Evolutionary conservation across 2,329 filamentous ascomycete genomes (phyloP).

Genomic region (Fusarium setosum): DNA sequence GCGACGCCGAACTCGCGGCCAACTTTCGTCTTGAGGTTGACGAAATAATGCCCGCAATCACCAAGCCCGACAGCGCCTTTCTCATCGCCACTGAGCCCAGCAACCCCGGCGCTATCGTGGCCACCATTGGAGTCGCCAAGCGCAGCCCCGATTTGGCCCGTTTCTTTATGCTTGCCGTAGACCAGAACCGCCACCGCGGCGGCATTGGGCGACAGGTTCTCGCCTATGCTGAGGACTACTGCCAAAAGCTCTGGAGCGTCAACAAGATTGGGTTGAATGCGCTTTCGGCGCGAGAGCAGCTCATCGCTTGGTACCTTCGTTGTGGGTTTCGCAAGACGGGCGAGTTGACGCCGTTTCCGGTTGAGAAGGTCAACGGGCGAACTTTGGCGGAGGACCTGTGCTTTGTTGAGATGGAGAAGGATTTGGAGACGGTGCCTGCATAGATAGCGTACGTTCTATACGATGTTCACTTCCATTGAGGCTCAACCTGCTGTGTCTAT

Average conservation of each 20-base stretch:
- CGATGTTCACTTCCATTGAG: too few relatives aligned
- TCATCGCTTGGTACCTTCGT: constrained; percentile 52
- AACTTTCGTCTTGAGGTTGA: constrained; percentile 77
- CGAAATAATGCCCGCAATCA: constrained; percentile 67
- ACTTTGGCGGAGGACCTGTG: constrained; percentile 45
- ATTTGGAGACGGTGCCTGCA: background rate
- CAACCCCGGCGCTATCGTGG: constrained; percentile 35
- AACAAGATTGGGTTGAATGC: constrained; percentile 47
- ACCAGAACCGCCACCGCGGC: constrained; percentile 42
- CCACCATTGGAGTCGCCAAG: constrained; percentile 43
- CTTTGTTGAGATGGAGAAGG: constrained; percentile 52
- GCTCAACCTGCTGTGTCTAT: too few relatives aligned
- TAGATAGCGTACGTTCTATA: too few relatives aligned
- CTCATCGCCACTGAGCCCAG: constrained; percentile 45
- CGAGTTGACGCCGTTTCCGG: constrained; percentile 47
- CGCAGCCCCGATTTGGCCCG: constrained; percentile 41
- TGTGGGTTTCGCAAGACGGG: constrained; percentile 50
- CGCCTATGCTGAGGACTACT: constrained; percentile 46
- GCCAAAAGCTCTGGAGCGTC: constrained; percentile 42
- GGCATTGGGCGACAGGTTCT: constrained; percentile 50
- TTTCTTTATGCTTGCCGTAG: constrained; percentile 50
- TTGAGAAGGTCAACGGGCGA: constrained; percentile 24
- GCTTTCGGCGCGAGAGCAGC: constrained; percentile 45
- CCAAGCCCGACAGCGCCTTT: constrained; percentile 41
- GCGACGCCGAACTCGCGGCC: constrained; percentile 67